Base-by-base conservation (phyloP, 2,329 filamentous ascomycete genomes). In the Endothia cerciana region DNA sequence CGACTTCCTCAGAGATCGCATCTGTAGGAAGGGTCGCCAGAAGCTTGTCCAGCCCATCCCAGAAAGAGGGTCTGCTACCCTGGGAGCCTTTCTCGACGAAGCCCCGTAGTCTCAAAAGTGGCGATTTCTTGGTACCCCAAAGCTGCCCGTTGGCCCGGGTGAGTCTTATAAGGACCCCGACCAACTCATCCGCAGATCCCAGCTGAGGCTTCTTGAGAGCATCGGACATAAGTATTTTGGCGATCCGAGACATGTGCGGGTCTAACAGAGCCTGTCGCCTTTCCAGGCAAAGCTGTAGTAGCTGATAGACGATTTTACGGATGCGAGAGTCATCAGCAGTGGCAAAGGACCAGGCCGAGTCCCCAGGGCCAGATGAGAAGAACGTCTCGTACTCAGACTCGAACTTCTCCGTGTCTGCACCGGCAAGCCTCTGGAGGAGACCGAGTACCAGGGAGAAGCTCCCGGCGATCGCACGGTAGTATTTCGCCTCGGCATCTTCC, bases 41-140 rank as follows among this genome's bases (percentile, higher is more conserved):
- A 0, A 98, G 77, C 38, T 82, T 80, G 47, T 84, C 81, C 40
- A 97, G 75, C 19, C 85, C 86, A 33, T 82, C 77, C 95, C 95
- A 99, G 73, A 89, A 97, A 11, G 83, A 85, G 3, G 83, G 78
- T 0, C 87, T 81, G 3, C 91, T 90, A n/a, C 88, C 87, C 73
- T 97, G 92, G 0, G 94, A 97, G 2, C 95, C 94, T 72, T 89
- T 91, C 68, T 91, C 89, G 7, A 98, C 80, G 71, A 96, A 95
- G 10, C 87, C 81, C 60, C 86, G 85, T 4, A 99, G 77, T 28
- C 89, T 79, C 4, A 80, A 79, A 1, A 85, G 70, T 0, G 86
- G 81, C 1, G 84, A 78, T 65, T 84, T 86, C 69, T 87, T 85
- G n/a, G 85, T 81, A 1, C 88, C 89, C 95, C 95, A 99, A 11